A percentile compares a stretch with the other conserved stretches of the same genome.
Evolutionary conservation across 495 filamentous ascomycete species (phyloP).

Genomic region (Neurospora tetraspora): DNA sequence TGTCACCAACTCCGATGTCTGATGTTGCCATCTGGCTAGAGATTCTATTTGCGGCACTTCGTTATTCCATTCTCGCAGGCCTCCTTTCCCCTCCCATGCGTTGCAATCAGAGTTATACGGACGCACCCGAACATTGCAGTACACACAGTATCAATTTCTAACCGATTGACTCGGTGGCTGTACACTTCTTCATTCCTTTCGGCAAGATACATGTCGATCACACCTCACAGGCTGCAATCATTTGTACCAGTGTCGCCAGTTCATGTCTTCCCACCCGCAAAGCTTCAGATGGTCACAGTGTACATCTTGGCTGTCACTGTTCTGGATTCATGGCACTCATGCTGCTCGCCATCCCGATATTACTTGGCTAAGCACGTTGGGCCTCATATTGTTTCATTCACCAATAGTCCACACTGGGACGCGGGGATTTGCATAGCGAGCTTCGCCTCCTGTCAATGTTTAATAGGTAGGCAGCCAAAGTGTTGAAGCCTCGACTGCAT

Average conservation of each 20-base stretch:
- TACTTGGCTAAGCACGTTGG: not conserved
- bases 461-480: not conserved
- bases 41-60: not conserved
- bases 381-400: not conserved
- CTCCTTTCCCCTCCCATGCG: not conserved
- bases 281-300: not conserved
- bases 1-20: not conserved
- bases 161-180: not conserved
- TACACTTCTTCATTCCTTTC: not conserved
- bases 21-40: not conserved
- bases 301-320: not conserved
- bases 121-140: not conserved
- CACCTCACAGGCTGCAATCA: not conserved
- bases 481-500: not conserved
- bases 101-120: not conserved
- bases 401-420: not conserved
- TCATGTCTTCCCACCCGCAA: not conserved
- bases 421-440: not conserved
- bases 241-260: not conserved
- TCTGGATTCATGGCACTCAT: not conserved
- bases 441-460: not conserved
- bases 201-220: not conserved
- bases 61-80: no score
- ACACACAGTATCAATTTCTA: not conserved
- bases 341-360: not conserved